Evolutionary conservation across 495 filamentous ascomycete species (phyloP), one percentile per base, ranked within the genome.

Genomic region (Penicillium fimorum): DNA sequence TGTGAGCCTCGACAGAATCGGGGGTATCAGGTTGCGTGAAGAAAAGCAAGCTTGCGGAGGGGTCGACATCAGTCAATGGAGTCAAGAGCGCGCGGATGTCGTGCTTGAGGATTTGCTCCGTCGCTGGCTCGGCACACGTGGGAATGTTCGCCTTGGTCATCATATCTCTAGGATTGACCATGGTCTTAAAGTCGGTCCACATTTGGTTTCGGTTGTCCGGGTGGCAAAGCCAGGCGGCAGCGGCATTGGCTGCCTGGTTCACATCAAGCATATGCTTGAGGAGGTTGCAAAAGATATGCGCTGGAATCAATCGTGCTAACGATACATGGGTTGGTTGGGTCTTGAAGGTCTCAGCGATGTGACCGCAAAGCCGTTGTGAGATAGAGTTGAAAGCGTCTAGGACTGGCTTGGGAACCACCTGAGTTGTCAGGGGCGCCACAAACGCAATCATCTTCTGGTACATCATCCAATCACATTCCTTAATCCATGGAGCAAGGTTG

Each of bases 401-500:
- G 15, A 97, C 91, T 11, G 84, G 76, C 44, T 90, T 84, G 2
- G 94, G 95, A 2, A 94, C 86, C 12, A 95, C 91, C 69, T 97
- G 91, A 10, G 96, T 81, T 0, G 91, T 91, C 32, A 98, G 77
- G 5, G 85, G 84, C 6, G 90, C 86, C 27, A 97, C 82, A 50
- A 96, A 90, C 25, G 87, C 85, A 71, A 96, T 90, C 91, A 97
- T 96, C 61, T 92, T 92, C 70, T 89, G 91, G 67, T 98, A 98
- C 79, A 97, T 91, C 37, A 92, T 76, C 76, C 92, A 93, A 61
- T 98, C 94, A 62, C 91, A 96, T 66, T 95, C 87, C 62, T 90
- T 87, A 58, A 98, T 95, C 94, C 94, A 98, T 3, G 88, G 83
- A 13, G 91, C 89, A 47, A 98, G 77, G 53, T 81, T 84, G 2